Base-by-base conservation (phyloP, 139 green algal species). In the Haematococcus lacustris region DNA sequence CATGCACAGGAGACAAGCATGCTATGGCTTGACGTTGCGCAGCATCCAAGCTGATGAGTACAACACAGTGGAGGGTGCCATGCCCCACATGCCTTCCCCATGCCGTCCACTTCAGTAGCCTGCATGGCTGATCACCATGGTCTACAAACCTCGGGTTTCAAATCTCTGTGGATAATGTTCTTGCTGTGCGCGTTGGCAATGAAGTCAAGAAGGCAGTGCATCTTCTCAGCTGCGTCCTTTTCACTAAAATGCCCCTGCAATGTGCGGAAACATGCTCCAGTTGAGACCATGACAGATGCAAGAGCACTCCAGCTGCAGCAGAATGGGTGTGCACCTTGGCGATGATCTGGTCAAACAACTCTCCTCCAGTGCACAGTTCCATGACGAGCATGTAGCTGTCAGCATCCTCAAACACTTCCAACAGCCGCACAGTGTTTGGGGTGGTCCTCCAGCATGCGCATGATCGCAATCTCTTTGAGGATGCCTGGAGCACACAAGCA, bases 271-370 rank as follows among this genome's bases (percentile, higher is more conserved):
- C 21, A 30, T 13, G 25, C 3, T 68, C 66, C 30, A 63, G 41
- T n/a, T n/a, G n/a, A n/a, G n/a, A n/a, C n/a, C n/a, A n/a, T n/a
- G n/a, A n/a, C n/a, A n/a, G n/a, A n/a, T n/a, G n/a, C n/a, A n/a
- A n/a, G n/a, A n/a, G n/a, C n/a, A n/a, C n/a, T n/a, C n/a, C n/a
- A n/a, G n/a, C n/a, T n/a, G n/a, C n/a, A n/a, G n/a, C n/a, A n/a
- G n/a, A n/a, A n/a, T n/a, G n/a, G n/a, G 61, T 28, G 34, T 13
- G 32, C 70, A 80, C 85, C 78, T 90, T 87, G 33, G 74, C 66
- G n/a, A 87, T 87, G 68, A 91, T 90, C 51, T 88, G 82, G 65
- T 91, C 84, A 82, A 91, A 91, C n/a, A 91, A 80, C 78, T 91
- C 86, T 6, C 86, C 86, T 6, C 83, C 83, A 28, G 70, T 83